phyloP scores from a whole-genome alignment of 345 rosid species.

The Cardamine chenopodiifolia region DNA sequence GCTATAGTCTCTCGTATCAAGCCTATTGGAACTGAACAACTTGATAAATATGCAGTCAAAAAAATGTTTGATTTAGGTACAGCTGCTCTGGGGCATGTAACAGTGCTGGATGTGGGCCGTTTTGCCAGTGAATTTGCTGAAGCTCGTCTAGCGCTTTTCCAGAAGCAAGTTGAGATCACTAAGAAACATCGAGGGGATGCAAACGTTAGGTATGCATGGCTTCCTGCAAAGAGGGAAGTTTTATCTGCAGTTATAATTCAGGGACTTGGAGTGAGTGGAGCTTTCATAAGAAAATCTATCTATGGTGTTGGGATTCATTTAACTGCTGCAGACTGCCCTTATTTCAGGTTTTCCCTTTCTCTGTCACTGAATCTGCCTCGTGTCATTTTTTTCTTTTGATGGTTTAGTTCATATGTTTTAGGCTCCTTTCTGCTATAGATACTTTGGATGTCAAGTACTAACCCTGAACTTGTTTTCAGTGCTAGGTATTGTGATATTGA shows the following conservation, averaged over 20 bases:
- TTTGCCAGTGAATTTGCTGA: slow-evolving; percentile 51
- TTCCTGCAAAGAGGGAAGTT: slow-evolving; percentile 61
- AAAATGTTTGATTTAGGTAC: slow-evolving; percentile 61
- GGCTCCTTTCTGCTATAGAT: neutral
- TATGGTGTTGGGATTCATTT: slow-evolving; percentile 86
- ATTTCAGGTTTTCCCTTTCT: slow-evolving; percentile 56
- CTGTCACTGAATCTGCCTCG: neutral
- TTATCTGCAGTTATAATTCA: slow-evolving; percentile 49
- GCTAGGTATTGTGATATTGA: slow-evolving; percentile 84
- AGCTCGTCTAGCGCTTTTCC: slow-evolving; percentile 69
- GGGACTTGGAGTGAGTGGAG: slow-evolving; percentile 74
- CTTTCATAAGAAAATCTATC: slow-evolving; percentile 52
- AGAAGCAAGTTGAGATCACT: slow-evolving; percentile 74
- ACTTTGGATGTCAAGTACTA: slow-evolving; percentile 20
- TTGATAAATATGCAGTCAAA: slow-evolving; percentile 52
- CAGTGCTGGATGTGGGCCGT: slow-evolving; percentile 48
- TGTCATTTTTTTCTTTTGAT: neutral
- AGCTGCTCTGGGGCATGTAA: slow-evolving; percentile 49
- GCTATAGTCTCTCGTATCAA: slow-evolving; percentile 35
- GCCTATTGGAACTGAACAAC: slow-evolving; percentile 36
- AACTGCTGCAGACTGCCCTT: slow-evolving; percentile 54
- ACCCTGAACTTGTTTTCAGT: slow-evolving; percentile 52
- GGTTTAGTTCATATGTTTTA: slow-evolving; percentile 5
- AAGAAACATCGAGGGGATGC: slow-evolving; percentile 74
- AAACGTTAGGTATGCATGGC: slow-evolving; percentile 87